Percentiles rank a stretch among this genome's conserved stretches.
These are phyloP conservation scores for Nakataea oryzae DNA, from an alignment of 2,329 filamentous ascomycete species.

Conservation along the genomic window DNA sequence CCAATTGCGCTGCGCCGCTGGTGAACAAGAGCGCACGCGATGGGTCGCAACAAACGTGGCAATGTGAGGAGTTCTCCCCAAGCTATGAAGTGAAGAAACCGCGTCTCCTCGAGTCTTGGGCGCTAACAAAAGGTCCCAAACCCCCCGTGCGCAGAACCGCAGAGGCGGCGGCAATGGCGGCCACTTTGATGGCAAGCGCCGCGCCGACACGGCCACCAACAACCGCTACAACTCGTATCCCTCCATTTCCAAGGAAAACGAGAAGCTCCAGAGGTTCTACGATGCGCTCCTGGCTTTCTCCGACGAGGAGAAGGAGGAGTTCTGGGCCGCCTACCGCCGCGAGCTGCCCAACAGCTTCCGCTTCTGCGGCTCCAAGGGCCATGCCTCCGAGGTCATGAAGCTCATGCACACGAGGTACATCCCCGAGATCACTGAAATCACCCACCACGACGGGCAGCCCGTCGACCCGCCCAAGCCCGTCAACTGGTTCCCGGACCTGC, in stretches of 20 bases:
- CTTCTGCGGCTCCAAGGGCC: constrained; percentile 91
- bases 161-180: constrained; percentile 22
- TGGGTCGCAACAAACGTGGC: background rate
- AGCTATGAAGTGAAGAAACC: background rate
- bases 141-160: constrained; percentile 12
- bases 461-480: constrained; percentile 78
- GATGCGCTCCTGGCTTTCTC: constrained; percentile 64
- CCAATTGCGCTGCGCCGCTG: background rate
- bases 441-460: constrained; percentile 67
- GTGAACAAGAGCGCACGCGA: background rate
- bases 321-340: constrained; percentile 74
- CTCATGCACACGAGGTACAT: constrained; percentile 83
- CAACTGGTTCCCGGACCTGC: constrained; percentile 85
- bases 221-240: constrained; percentile 38
- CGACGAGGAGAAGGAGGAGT: constrained; percentile 62
- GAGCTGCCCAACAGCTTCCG: constrained; percentile 96
- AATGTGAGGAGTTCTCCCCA: background rate
- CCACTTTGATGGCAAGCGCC: constrained; percentile 18
- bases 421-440: constrained; percentile 77
- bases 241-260: constrained; percentile 67
- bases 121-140: background rate
- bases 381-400: constrained; percentile 86
- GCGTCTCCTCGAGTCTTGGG: background rate
- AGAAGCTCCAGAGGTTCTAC: constrained; percentile 80
- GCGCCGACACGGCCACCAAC: constrained; percentile 22